Percentiles rank a stretch among this genome's conserved stretches.
These are phyloP conservation scores for Hyaloscypha variabilis DNA, from an alignment of 495 filamentous ascomycete species.

Conservation along the genomic window DNA sequence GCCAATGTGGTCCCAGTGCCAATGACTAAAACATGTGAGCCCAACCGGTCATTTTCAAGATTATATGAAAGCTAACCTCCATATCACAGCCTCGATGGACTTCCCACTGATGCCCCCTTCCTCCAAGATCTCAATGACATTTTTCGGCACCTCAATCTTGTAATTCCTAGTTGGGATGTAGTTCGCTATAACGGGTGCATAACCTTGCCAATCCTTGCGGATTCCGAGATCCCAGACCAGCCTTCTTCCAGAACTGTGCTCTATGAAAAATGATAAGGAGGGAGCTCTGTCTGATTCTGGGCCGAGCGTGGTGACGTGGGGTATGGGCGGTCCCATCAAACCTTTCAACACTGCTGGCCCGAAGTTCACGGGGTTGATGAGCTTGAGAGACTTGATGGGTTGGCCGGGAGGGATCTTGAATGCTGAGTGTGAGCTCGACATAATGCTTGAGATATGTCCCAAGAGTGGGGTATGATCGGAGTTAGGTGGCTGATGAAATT, in stretches of 20 bases:
- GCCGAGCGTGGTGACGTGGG: background rate
- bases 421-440: background rate
- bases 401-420: background rate
- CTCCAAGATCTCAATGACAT: constrained; percentile 43
- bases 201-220: constrained; percentile 45
- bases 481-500: background rate
- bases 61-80: constrained; percentile 33
- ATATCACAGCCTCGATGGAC: constrained; percentile 50
- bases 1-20: constrained; percentile 37
- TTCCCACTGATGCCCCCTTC: constrained; percentile 37
- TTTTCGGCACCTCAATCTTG: constrained; percentile 35
- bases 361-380: background rate
- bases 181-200: constrained; percentile 40
- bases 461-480: background rate
- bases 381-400: background rate
- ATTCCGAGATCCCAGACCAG: constrained; percentile 58
- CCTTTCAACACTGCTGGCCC: background rate
- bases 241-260: constrained; percentile 39
- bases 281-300: too few relatives aligned
- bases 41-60: background rate
- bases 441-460: background rate
- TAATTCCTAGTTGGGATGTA: constrained; percentile 21
- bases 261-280: constrained; percentile 42
- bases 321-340: background rate
- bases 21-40: background rate